These are phyloP conservation scores for Candida rishiriensis DNA, from an alignment of 805 yeast genomes.

Conservation along the genomic window DNA sequence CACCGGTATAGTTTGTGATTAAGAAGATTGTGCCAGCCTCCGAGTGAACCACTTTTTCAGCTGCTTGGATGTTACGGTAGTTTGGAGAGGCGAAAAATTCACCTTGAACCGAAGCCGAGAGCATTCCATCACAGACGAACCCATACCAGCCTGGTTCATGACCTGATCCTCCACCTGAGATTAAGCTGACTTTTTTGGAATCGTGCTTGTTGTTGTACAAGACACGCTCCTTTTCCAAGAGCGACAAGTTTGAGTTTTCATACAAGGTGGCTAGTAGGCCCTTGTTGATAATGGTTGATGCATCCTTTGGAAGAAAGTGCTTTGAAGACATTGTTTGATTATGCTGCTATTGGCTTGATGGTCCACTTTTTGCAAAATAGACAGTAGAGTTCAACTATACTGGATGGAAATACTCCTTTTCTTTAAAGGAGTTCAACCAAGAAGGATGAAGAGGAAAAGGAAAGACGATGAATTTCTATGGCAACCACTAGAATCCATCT, in stretches of 20 bases:
- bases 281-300: conserved; percentile 31
- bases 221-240: conserved; percentile 36
- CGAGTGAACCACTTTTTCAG: conserved; percentile 32
- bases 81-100: conserved; percentile 40
- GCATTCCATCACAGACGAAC: conserved; percentile 35
- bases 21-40: conserved; percentile 33
- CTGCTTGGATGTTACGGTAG: conserved; percentile 34
- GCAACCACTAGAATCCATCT: no score
- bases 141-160: conserved; percentile 42
- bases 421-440: no score
- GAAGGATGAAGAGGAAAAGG: no score
- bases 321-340: conserved; percentile 35
- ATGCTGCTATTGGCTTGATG: conserved; percentile 34
- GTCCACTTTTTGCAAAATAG: conserved; percentile 21
- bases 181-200: conserved; percentile 26
- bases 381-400: not conserved
- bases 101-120: conserved; percentile 37
- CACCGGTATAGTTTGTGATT: conserved; percentile 37
- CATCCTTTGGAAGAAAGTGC: conserved; percentile 37
- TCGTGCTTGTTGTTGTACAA: conserved; percentile 31
- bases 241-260: conserved; percentile 34
- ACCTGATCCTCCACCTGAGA: conserved; percentile 41
- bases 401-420: no score
- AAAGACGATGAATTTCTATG: no score
- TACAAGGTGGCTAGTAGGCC: conserved; percentile 36